These are phyloP conservation scores for Fusarium sp. DNA, from an alignment of 2,329 filamentous ascomycete species.

Conservation along the genomic window DNA sequence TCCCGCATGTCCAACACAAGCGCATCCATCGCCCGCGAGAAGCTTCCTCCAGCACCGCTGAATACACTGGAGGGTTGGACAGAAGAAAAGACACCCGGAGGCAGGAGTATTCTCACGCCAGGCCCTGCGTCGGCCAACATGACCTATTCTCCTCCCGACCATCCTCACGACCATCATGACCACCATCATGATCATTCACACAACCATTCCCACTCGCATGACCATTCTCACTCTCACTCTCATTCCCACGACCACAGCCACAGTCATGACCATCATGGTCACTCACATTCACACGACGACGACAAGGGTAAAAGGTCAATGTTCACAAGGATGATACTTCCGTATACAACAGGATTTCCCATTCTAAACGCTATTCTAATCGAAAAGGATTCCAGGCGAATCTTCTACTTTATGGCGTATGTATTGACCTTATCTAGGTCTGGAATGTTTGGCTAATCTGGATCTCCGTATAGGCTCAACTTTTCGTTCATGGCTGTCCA, in stretches of 20 bases:
- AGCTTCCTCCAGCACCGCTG: constrained; percentile 50
- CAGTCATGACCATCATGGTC: constrained; percentile 42
- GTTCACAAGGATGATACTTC: constrained; percentile 80
- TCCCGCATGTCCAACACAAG: constrained; percentile 51
- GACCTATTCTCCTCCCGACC: constrained; percentile 49
- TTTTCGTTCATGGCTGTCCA: constrained; percentile 96
- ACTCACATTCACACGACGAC: constrained; percentile 52
- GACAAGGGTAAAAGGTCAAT: constrained; percentile 68
- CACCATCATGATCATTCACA: constrained; percentile 47
- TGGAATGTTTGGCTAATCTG: constrained; percentile 34
- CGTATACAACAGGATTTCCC: constrained; percentile 76
- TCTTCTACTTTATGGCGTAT: constrained; percentile 96
- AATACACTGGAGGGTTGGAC: constrained; percentile 57
- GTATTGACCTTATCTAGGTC: constrained; percentile 46
- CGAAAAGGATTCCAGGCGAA: constrained; percentile 92
- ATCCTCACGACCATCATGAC: constrained; percentile 48
- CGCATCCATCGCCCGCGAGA: constrained; percentile 48
- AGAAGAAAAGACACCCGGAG: constrained; percentile 56
- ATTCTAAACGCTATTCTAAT: constrained; percentile 86
- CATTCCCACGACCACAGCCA: constrained; percentile 32
- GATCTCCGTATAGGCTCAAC: constrained; percentile 74
- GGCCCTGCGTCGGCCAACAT: constrained; percentile 46
- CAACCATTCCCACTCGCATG: constrained; percentile 46
- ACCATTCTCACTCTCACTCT: constrained; percentile 10
- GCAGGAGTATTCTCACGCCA: constrained; percentile 56